Evolutionary conservation across 345 rosid genomes (phyloP).

Genomic region (Populus deltoides): DNA sequence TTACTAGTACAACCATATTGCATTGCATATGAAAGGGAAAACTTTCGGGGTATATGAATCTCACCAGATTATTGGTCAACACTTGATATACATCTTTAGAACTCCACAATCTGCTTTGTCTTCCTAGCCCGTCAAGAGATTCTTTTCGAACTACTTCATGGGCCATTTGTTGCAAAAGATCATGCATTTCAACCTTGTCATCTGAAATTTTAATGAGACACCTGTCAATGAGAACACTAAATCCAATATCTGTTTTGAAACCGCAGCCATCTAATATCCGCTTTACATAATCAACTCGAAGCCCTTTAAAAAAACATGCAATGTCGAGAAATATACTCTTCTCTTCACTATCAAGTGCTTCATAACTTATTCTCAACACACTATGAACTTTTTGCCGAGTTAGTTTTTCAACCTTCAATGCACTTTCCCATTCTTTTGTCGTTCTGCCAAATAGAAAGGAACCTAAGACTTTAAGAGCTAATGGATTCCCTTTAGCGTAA

Average conservation of each 20-base stretch:
- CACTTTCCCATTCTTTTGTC: neutral
- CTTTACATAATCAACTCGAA: too few species aligned
- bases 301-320: too few species aligned
- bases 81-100: neutral
- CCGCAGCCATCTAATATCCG: too few species aligned
- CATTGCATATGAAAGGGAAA: too few species aligned
- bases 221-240: neutral
- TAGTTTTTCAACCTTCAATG: neutral
- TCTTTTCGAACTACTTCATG: neutral
- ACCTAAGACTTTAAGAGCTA: slow-evolving; percentile 15
- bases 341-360: neutral
- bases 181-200: neutral
- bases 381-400: neutral
- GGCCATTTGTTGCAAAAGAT: neutral
- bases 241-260: neutral
- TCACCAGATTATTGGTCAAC: neutral
- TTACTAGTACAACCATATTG: neutral
- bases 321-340: too few species aligned
- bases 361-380: neutral
- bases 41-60: too few species aligned
- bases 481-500: slow-evolving; percentile 11
- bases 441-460: neutral
- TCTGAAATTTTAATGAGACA: neutral
- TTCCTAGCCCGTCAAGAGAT: neutral
- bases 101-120: neutral